Evolutionary conservation across 2,329 filamentous ascomycete genomes (phyloP), one percentile per base, ranked within the genome.

Genomic region (Talaromyces sp.): DNA sequence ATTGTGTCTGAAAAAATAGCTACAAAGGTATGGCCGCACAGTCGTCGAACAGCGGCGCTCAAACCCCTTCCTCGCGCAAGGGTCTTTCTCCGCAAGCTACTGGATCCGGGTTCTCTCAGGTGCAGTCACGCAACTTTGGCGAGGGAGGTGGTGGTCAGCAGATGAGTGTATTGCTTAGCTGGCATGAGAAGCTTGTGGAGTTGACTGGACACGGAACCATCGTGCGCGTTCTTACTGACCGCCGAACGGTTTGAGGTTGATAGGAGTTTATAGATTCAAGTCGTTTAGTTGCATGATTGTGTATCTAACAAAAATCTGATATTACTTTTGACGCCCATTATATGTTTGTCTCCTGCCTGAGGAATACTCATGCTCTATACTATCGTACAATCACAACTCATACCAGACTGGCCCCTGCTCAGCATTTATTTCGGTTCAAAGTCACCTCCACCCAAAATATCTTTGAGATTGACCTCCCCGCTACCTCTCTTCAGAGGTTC

Each of bases 161-260:
- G 62, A 98, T 98, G 95, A 98, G 95, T 75, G 95, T 99, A 60
- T 79, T 99, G 75, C 83, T 99, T 70, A 97, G 93, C 80, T 99
- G 95, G 95, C 95, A 99, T 76, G 95, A 99, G 84, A 99, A 97
- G 86, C 86, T 97, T 68, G 92, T 98, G 4, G 95, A 99, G 74
- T 89, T 97, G 73, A 92, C 93, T 43, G 95, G 95, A 27, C 84
- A 93, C 70, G 95, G 95, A 52, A 97, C 91, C 78, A 95, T 99
- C 79, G 91, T 93, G 68, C 87, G 95, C 72, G 92, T 92, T 70
- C 97, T 99, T 93, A 95, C 92, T 49, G 95, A 99, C 83, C 91
- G 94, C 82, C 89, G 95, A 74, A 95, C 90, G 72, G 94, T 96
- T 72, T 96, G 82, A 70, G 33, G 22, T 8, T 13, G 31, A 60